Base-by-base conservation (phyloP, 176 grass and related monocot genomes). In the Coix lacrymajobi region DNA sequence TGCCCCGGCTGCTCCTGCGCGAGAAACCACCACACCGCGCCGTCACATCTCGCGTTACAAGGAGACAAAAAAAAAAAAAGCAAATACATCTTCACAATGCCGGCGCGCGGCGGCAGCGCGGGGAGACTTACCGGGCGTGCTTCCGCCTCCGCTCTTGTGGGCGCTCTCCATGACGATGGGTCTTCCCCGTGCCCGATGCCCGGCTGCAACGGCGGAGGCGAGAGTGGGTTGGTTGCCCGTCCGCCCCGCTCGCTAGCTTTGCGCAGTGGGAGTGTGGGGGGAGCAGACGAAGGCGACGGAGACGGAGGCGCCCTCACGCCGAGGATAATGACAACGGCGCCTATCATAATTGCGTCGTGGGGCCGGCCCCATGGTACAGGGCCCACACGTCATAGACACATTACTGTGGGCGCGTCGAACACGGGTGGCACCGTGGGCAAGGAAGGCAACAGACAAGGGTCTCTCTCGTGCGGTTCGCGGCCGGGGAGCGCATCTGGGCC, bases 151-250 rank as follows among this genome's bases (percentile, higher is more conserved):
- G 24, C 69, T 66, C 73, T 31, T 90, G 36, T 78, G 66, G 1
- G 34, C 57, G 66, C 43, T 79, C 37, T 90, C 83, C 88, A 90
- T 90, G 79, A 22, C 43, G 14, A 14, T 11, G 24, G 16, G 16
- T 0, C 6, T 7, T 6, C 36, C 1, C 3, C 49, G 33, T n/a
- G 13, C 61, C 40, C 74, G 17, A 62, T 20, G 87, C 61, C 56
- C 88, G 28, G 26, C 43, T 13, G 34, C 43, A 30, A 72, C 62
- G 73, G 78, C 78, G 87, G 65, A 20, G 62, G 22, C n/a, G 0
- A 32, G n/a, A 4, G 11, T 10, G 6, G 41, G 25, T 48, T 58
- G 73, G 71, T 75, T 75, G 45, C 30, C 51, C 48, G 72, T 10
- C 9, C 39, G 69, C 39, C n/a, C 4, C 24, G 39, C 12, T 15